Conservation (phyloP, 1,284 basidiomycete genomes). For the Gastroboletus turbinatus region DNA sequence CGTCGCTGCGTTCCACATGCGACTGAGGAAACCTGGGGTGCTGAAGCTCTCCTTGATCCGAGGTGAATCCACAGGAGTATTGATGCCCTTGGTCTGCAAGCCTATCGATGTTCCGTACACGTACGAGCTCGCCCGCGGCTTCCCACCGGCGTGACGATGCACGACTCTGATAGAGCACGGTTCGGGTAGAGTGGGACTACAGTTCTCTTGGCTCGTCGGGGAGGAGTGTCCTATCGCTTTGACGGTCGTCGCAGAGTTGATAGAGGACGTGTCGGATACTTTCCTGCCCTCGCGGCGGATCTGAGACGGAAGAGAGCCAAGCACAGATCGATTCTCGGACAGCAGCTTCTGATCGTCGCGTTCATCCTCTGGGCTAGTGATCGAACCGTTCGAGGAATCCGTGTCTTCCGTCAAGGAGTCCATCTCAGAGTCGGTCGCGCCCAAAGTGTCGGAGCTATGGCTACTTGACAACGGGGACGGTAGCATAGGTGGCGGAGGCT, state of each 20-base stretch:
- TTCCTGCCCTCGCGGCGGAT: constrained; percentile 49
- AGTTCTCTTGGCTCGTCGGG: constrained; percentile 21
- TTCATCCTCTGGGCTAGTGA: constrained; percentile 51
- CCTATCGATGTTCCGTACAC: constrained; percentile 28
- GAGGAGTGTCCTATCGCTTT: constrained; percentile 26
- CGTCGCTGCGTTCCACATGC: constrained; percentile 63
- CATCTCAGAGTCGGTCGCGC: constrained; percentile 58
- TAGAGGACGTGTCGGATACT: constrained; percentile 55
- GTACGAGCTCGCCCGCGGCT: constrained; percentile 29
- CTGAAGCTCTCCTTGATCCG: constrained; percentile 33
- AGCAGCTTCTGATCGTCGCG: constrained; percentile 40
- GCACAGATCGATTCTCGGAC: constrained; percentile 38
- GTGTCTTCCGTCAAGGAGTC: constrained; percentile 63
- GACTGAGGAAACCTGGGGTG: constrained; percentile 52
- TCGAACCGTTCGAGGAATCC: constrained; percentile 57
- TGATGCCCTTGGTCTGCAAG: constrained; percentile 16
- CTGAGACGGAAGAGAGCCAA: constrained; percentile 45
- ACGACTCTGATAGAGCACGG: constrained; percentile 30
- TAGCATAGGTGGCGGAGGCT: constrained; percentile 16
- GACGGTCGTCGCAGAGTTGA: constrained; percentile 42
- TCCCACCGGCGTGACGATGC: constrained; percentile 24
- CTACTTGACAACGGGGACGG: constrained; percentile 41
- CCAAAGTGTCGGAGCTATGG: constrained; percentile 43
- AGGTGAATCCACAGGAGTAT: constrained; percentile 15
- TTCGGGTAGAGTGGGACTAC: constrained; percentile 15